Conservation (phyloP, 164 flowering plant species). For the Macadamia tetraphylla region DNA sequence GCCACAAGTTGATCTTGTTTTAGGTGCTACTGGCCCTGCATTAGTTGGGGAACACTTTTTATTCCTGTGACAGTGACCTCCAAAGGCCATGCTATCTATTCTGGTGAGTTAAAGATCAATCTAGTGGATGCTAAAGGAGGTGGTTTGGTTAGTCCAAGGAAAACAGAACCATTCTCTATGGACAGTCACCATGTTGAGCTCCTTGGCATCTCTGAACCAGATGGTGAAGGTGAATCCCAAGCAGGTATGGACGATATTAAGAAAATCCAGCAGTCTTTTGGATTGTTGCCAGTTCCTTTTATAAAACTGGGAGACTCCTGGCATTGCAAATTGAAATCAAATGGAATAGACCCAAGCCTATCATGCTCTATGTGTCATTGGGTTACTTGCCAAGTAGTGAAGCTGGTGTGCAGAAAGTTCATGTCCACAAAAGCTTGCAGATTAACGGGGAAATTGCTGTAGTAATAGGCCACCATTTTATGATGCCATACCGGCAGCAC, state of each 20-base stretch:
- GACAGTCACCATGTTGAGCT: constrained; percentile 89
- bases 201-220: constrained; percentile 50
- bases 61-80: constrained; percentile 71
- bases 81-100: constrained; percentile 60
- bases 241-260: constrained; percentile 36
- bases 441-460: constrained; percentile 82
- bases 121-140: constrained; percentile 89
- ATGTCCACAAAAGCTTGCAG: constrained; percentile 89
- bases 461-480: constrained; percentile 46
- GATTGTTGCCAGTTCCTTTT: constrained; percentile 75
- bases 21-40: constrained; percentile 73
- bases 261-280: constrained; percentile 86
- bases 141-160: constrained; percentile 86
- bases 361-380: constrained; percentile 80
- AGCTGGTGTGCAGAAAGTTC: constrained; percentile 47
- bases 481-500: constrained; percentile 73
- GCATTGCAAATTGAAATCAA: constrained; percentile 81
- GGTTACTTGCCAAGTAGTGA: constrained; percentile 67
- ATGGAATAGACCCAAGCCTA: constrained; percentile 91
- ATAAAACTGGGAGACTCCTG: constrained; percentile 63
- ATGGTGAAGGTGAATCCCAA: constrained; percentile 39
- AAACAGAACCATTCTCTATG: constrained; percentile 50
- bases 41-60: constrained; percentile 81
- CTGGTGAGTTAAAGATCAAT: constrained; percentile 94
- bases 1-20: constrained; percentile 65